These are phyloP conservation scores for Alisma plantagoaquatica DNA, from an alignment of 106 monocot genomes.

Conservation along the genomic window DNA sequence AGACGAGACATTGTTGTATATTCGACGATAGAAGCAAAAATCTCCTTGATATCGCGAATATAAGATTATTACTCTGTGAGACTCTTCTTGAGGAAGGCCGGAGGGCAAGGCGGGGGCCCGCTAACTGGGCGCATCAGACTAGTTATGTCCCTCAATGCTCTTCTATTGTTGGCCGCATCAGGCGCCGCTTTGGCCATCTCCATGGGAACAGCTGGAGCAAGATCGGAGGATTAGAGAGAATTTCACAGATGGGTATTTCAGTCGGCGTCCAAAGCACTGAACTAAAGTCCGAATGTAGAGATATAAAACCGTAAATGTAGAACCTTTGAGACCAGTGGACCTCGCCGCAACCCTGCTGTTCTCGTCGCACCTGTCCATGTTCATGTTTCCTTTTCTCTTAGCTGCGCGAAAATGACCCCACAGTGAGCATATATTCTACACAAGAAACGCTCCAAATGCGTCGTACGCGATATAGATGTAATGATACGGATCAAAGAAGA, in stretches of 20 bases:
- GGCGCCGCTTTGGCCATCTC: conserved; percentile 22
- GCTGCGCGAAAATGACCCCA: not conserved
- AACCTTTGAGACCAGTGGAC: conserved; percentile 9
- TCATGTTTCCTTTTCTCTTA: too few relatives aligned
- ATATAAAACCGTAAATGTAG: not conserved
- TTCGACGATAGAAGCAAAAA: not conserved
- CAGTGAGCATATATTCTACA: not conserved
- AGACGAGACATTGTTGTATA: conserved; percentile 1
- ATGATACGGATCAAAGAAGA: not conserved
- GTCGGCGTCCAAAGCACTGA: not conserved
- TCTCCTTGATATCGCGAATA: not conserved
- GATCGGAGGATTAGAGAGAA: not conserved
- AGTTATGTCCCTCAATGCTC: conserved; percentile 55
- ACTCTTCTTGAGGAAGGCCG: conserved; percentile 24
- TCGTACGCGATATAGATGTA: not conserved
- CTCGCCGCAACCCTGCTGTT: conserved; percentile 7
- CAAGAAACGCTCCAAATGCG: not conserved
- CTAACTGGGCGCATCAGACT: too few relatives aligned
- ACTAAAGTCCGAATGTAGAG: not conserved
- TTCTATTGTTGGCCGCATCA: conserved; percentile 22
- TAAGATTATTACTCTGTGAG: conserved; percentile 30
- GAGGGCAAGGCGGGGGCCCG: conserved; percentile 24
- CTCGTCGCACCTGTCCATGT: conserved; percentile 19
- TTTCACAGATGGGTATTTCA: not conserved
- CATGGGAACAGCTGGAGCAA: conserved; percentile 23